These are phyloP conservation scores for Colletotrichum tabaci DNA, from an alignment of 2,329 filamentous ascomycete species.

Conservation along the genomic window DNA sequence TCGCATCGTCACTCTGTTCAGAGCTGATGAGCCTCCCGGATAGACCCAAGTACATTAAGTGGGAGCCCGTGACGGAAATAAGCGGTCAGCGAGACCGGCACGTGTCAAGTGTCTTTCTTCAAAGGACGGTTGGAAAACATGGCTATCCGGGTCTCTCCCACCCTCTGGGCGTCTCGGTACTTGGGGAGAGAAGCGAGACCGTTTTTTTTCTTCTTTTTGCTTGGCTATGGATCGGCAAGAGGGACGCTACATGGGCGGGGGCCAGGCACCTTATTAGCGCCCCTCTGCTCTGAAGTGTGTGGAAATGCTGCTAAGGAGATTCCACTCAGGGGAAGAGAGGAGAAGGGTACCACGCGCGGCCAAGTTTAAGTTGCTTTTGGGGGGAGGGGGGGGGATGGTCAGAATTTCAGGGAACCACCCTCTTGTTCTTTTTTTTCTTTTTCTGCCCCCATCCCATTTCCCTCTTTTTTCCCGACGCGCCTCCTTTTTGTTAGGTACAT, in stretches of 20 bases:
- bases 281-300: neutral
- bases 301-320: neutral
- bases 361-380: too few relatives aligned
- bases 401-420: too few relatives aligned
- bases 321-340: too few relatives aligned
- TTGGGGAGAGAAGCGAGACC: neutral
- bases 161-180: conserved; percentile 9
- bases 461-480: too few relatives aligned
- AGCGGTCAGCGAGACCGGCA: neutral
- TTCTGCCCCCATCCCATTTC: too few relatives aligned
- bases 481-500: too few relatives aligned
- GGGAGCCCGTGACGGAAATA: neutral
- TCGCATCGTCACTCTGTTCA: neutral
- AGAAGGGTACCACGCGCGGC: too few relatives aligned
- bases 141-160: neutral
- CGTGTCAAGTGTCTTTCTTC: conserved; percentile 4
- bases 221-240: conserved; percentile 15
- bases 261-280: neutral
- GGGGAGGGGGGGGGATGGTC: too few relatives aligned
- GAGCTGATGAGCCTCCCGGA: neutral
- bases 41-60: neutral
- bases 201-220: neutral
- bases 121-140: too few relatives aligned
- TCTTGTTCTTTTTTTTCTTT: too few relatives aligned
- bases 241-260: neutral